These are phyloP conservation scores for Colletotrichum gigasporum DNA, from an alignment of 2,329 filamentous ascomycete species.

Conservation along the genomic window DNA sequence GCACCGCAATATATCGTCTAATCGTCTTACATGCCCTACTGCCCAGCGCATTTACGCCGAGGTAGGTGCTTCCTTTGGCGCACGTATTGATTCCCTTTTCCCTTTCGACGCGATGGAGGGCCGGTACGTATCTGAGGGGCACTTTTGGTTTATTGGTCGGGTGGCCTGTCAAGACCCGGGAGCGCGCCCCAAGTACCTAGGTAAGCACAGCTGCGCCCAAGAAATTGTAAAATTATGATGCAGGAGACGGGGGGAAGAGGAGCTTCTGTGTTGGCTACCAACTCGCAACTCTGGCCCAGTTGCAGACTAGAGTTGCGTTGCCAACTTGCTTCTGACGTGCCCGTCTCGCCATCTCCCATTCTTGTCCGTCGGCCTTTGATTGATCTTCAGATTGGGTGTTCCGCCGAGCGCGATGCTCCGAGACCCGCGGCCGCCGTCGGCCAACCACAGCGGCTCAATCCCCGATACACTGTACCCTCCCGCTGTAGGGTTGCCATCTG, in stretches of 20 bases:
- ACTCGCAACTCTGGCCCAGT: too few relatives aligned
- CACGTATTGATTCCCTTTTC: too few relatives aligned
- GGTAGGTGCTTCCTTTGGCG: too few relatives aligned
- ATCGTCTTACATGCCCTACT: background rate
- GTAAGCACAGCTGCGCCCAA: constrained; percentile 10
- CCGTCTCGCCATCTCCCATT: background rate
- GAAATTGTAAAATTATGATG: too few relatives aligned
- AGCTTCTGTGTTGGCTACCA: too few relatives aligned
- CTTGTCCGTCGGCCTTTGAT: background rate
- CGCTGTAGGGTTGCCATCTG: background rate
- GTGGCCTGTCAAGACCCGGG: constrained; percentile 6
- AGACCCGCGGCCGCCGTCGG: constrained; percentile 13
- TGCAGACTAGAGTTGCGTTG: background rate
- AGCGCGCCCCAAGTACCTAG: background rate
- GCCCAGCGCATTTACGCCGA: too few relatives aligned
- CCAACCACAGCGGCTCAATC: constrained; percentile 14
- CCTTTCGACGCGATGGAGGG: too few relatives aligned
- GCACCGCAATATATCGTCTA: background rate
- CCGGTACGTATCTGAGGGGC: background rate
- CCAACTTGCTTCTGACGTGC: background rate
- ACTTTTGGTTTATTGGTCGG: background rate
- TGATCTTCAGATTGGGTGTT: background rate
- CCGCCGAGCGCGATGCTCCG: background rate
- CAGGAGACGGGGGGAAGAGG: background rate
- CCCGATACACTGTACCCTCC: too few relatives aligned